These are phyloP conservation scores for Penicillium sp. DNA, from an alignment of 2,329 filamentous ascomycete species.

Conservation along the genomic window DNA sequence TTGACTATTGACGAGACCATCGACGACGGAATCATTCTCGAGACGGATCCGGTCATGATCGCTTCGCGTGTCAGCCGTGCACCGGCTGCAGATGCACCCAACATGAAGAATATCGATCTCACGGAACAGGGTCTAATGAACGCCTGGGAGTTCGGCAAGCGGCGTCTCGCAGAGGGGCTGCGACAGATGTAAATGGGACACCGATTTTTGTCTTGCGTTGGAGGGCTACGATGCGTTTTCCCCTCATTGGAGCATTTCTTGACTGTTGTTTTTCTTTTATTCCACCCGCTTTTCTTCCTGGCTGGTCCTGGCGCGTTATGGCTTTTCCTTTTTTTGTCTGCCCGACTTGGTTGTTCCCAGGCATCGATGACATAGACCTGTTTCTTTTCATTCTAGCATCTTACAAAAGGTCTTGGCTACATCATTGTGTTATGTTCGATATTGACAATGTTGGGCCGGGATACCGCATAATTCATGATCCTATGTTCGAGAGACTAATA, in stretches of 20 bases:
- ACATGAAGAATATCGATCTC: constrained; percentile 89
- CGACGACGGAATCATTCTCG: constrained; percentile 92
- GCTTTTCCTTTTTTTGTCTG: constrained; percentile 23
- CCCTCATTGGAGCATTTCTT: constrained; percentile 18
- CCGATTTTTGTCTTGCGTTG: constrained; percentile 19
- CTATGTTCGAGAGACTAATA: constrained; percentile 20
- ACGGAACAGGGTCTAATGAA: constrained; percentile 95
- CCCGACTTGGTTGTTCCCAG: constrained; percentile 16
- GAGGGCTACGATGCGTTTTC: constrained; percentile 18
- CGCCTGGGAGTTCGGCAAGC: constrained; percentile 88
- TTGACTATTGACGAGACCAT: constrained; percentile 94
- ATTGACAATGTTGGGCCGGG: constrained; percentile 5
- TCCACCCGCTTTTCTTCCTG: constrained; percentile 25
- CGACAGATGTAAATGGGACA: constrained; percentile 51
- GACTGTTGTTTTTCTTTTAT: constrained; percentile 14
- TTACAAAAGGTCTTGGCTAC: constrained; percentile 18
- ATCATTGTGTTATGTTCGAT: constrained; percentile 2
- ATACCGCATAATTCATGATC: constrained; percentile 14
- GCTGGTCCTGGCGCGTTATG: constrained; percentile 38
- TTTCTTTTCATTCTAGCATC: constrained; percentile 17
- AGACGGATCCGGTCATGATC: constrained; percentile 94
- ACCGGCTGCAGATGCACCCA: constrained; percentile 80
- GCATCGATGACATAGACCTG: constrained; percentile 25
- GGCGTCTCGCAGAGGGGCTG: constrained; percentile 85
- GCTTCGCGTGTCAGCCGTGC: constrained; percentile 89